phyloP scores from a whole-genome alignment of 129 eudicot genomes.

The Lactuca saligna region DNA sequence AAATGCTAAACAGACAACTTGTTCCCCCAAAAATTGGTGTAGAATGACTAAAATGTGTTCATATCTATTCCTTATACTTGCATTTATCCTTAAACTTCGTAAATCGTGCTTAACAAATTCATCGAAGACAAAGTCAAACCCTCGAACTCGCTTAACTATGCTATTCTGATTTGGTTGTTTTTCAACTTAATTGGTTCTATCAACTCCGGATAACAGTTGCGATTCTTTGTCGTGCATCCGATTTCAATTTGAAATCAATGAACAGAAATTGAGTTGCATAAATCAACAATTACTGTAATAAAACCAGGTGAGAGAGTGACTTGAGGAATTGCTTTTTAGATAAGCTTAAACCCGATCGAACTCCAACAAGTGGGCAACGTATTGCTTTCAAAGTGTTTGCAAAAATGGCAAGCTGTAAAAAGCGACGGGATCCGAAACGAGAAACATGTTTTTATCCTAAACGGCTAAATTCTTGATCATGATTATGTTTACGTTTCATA shows the following conservation, averaged over 20 bases:
- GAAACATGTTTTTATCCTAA: not conserved
- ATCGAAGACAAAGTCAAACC: not conserved
- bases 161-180: no score
- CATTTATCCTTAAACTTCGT: not conserved
- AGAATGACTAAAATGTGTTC: not conserved
- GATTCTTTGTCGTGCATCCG: not conserved
- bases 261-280: no score
- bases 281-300: not conserved
- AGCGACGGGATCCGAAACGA: not conserved
- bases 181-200: not conserved
- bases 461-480: not conserved
- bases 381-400: slow-evolving; percentile 23
- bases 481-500: not conserved
- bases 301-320: slow-evolving; percentile 10
- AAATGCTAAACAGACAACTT: no score
- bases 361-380: slow-evolving; percentile 6
- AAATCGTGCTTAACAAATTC: not conserved
- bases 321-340: slow-evolving; percentile 10
- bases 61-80: not conserved
- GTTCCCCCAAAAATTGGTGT: not conserved
- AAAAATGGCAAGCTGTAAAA: slow-evolving; percentile 11
- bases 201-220: not conserved
- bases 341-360: slow-evolving; percentile 10
- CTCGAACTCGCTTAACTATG: not conserved
- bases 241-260: not conserved